Evolutionary conservation across 306 rosid species (phyloP), one percentile per base, ranked within the genome.

Genomic region (Vigna reflexopilosa): DNA sequence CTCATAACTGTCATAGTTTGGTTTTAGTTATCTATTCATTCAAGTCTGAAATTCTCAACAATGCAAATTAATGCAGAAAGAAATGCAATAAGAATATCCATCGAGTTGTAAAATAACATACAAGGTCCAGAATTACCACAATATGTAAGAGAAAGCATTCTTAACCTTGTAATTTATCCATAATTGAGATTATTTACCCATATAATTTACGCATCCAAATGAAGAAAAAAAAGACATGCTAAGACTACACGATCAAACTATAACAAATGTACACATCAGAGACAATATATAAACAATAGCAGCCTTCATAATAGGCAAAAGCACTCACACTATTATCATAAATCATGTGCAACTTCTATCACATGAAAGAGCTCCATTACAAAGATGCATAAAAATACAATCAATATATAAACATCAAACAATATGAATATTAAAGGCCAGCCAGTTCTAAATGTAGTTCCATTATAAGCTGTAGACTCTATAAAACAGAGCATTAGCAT

Each of bases 1-100:
- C 90, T 89, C 94, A 93, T 91, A 61, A 91, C 98, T 91, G 86
- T 63, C 47, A n/a, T 24, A 73, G 70, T 83, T 82, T 77, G 77
- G 77, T 50, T 32, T 42, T 26, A 73, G 72, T 34, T 61, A 56
- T 74, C 44, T 71, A 58, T 57, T 58, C 61, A 71, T 22, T 15
- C 74, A 76, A 64, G 71, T 82, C 56, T 66, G 45, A 73, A 40
- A 73, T 36, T 24, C 13, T 59, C 42, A 77, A 61, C 19, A 61
- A 45, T 50, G 75, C 76, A 70, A 56, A 71, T 7, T 68, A 70
- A 50, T 73, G 70, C 45, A 36, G 51, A 79, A 26, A 70, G 70
- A 69, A 54, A 77, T 14, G 67, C 71, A 51, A 67, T 32, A 66
- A 59, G 47, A 66, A 61, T 54, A 68, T 56, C 38, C 50, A 52